These are phyloP conservation scores for Nelumbo lutea DNA, from an alignment of 164 flowering plant species.

Conservation along the genomic window DNA sequence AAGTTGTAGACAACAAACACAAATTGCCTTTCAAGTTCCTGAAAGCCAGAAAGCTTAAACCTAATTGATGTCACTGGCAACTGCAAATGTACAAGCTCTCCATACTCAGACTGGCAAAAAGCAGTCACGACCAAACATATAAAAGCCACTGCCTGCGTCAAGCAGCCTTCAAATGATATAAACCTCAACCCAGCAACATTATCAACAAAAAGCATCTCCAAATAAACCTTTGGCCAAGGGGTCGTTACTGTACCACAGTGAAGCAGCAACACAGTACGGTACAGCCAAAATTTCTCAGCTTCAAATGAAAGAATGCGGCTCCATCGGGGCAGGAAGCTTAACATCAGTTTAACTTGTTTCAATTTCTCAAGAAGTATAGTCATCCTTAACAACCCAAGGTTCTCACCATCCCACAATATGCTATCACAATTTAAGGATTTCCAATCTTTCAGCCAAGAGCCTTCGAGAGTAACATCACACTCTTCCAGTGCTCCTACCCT, in stretches of 20 bases:
- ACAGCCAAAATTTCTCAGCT: constrained; percentile 27
- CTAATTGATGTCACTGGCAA: constrained; percentile 77
- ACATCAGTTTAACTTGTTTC: constrained; percentile 27
- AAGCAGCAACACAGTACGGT: constrained; percentile 30
- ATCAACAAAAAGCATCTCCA: constrained; percentile 92
- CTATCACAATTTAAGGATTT: constrained; percentile 12
- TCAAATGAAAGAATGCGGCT: constrained; percentile 15
- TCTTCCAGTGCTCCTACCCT: constrained; percentile 20
- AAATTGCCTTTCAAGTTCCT: constrained; percentile 42
- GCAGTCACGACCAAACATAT: constrained; percentile 45
- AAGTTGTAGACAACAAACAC: constrained; percentile 59
- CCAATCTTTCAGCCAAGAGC: constrained; percentile 9
- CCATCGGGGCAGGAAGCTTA: constrained; percentile 27
- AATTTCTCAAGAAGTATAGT: constrained; percentile 21
- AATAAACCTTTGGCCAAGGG: constrained; percentile 61
- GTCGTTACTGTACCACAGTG: constrained; percentile 48
- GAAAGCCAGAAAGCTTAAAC: constrained; percentile 45
- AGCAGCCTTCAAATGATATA: constrained; percentile 73
- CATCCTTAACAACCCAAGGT: constrained; percentile 27
- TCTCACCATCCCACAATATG: constrained; percentile 26
- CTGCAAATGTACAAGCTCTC: constrained; percentile 36
- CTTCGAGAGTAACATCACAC: constrained; percentile 12
- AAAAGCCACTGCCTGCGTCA: constrained; percentile 60
- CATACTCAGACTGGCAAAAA: constrained; percentile 38
- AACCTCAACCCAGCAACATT: constrained; percentile 61